Evolutionary conservation across 1,284 basidiomycete genomes (phyloP).

Genomic region (Athelia sp.): DNA sequence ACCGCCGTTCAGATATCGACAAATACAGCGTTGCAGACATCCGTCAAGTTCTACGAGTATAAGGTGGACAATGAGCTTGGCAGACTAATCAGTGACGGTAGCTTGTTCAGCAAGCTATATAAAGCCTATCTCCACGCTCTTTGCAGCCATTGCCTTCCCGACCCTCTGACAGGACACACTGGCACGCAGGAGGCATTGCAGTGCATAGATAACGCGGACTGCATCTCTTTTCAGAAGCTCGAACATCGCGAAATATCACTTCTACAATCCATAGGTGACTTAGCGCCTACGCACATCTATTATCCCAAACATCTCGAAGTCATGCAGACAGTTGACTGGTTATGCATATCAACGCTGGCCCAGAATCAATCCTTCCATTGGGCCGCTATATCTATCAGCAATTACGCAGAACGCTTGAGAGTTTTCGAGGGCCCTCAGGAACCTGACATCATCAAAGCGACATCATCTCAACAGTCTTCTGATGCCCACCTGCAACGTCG

Average conservation of each 20-base stretch:
- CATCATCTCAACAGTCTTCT: slow-evolving; percentile 4
- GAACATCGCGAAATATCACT: slow-evolving; percentile 21
- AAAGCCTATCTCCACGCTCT: slow-evolving; percentile 40
- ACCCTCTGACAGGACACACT: slow-evolving; percentile 38
- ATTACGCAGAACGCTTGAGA: slow-evolving; percentile 12
- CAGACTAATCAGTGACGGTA: slow-evolving; percentile 26
- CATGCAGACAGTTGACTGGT: slow-evolving; percentile 38
- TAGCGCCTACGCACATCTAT: slow-evolving; percentile 31
- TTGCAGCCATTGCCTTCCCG: slow-evolving; percentile 34
- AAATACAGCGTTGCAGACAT: not conserved
- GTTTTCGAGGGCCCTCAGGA: slow-evolving; percentile 10
- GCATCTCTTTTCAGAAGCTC: slow-evolving; percentile 33
- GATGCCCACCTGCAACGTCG: slow-evolving; percentile 13
- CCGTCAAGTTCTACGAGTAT: slow-evolving; percentile 30
- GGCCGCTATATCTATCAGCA: slow-evolving; percentile 11
- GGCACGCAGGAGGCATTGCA: slow-evolving; percentile 42
- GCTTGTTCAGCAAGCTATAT: slow-evolving; percentile 30
- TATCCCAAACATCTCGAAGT: slow-evolving; percentile 31
- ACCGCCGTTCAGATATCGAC: not conserved
- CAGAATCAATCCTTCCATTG: slow-evolving; percentile 22
- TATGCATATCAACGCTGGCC: slow-evolving; percentile 14
- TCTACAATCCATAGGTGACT: slow-evolving; percentile 24
- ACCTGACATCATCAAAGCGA: not conserved
- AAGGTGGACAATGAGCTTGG: slow-evolving; percentile 32
- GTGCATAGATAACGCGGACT: slow-evolving; percentile 31